Evolutionary conservation across 352 stramenopile genomes (phyloP), one percentile per base, ranked within the genome.

Genomic region (Phytophthora podocarpi): DNA sequence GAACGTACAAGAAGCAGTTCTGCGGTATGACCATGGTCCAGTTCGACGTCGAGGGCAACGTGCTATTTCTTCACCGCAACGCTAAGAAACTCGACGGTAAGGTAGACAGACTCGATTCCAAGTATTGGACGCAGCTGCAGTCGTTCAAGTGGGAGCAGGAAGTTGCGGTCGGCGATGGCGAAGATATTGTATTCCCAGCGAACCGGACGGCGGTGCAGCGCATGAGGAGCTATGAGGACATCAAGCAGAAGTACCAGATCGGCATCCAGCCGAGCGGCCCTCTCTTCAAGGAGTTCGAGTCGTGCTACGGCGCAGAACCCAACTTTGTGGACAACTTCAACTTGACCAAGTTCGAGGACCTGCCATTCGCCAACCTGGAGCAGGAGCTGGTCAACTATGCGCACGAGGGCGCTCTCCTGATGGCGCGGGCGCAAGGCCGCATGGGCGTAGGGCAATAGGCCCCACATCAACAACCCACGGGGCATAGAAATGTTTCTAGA

Each of bases 11-110:
- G 18, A 70, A 67, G 27, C 67, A 64, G 43, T 93, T 89, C 45
- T 91, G 82, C 39, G 82, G 85, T 40, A 82, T 85, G 66, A 87
- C 79, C 23, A 94, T 92, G 85, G 78, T 87, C 6, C 82, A 92
- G 62, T 84, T 77, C 37, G 82, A 90, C 46, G 28, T 72, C 5
- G 28, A 70, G 1, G 79, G 79, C 24, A 69, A 84, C 12, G 59
- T 85, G 15, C 36, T 93, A 4, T 93, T 93, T 43, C 64, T 91
- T 10, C 82, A 93, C 40, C 82, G 85, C 13, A 93, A 93, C 20
- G 76, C 71, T 11, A 80, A 78, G 47, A 93, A 93, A 52, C 77
- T 93, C 24, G 59, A 80, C 18, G 78, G 78, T 40, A 78, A 83
- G 27, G 50, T 76, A 13, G 59, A 73, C 37, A 70, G 76, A 26